These are phyloP conservation scores for Hypoxylon sp. DNA, from an alignment of 2,329 filamentous ascomycete genomes.

Conservation along the genomic window DNA sequence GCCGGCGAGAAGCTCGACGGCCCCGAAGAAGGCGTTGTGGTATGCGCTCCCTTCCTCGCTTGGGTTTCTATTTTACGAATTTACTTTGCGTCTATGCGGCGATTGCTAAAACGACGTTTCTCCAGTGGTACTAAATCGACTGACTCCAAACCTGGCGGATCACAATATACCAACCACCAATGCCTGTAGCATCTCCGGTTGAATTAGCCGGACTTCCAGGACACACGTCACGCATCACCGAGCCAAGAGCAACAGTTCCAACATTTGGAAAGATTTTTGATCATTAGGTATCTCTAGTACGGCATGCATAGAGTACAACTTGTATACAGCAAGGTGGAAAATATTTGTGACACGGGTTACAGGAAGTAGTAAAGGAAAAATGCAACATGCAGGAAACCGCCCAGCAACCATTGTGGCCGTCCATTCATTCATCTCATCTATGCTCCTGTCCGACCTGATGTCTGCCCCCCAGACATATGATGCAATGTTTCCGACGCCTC, in stretches of 20 bases:
- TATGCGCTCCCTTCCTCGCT: slow-evolving; percentile 6
- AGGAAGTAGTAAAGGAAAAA: background rate
- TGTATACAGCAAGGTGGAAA: slow-evolving; percentile 14
- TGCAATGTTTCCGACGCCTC: slow-evolving; percentile 37
- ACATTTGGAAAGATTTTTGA: slow-evolving; percentile 11
- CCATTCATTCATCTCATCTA: slow-evolving; percentile 28
- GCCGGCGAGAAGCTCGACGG: slow-evolving; percentile 18
- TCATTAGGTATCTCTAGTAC: slow-evolving; percentile 34
- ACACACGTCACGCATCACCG: background rate
- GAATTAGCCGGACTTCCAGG: background rate
- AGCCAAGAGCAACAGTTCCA: slow-evolving; percentile 2
- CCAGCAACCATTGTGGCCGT: slow-evolving; percentile 20
- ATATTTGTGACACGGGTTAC: slow-evolving; percentile 1
- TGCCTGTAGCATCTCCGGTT: background rate
- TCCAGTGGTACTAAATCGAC: slow-evolving; percentile 34
- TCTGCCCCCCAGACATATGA: slow-evolving; percentile 34
- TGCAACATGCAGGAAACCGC: slow-evolving; percentile 25
- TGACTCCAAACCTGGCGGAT: background rate
- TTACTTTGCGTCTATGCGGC: background rate
- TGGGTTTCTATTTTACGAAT: background rate
- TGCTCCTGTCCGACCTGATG: slow-evolving; percentile 33
- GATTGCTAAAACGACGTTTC: too few relatives aligned
- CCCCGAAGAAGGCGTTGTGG: slow-evolving; percentile 30
- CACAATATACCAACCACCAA: background rate
- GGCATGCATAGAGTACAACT: slow-evolving; percentile 29